A percentile compares a stretch with the other conserved stretches of the same genome.
Evolutionary conservation across 192 early-diverging fungal species (phyloP).

Genomic region (Gryganskiella cystojenkinii): DNA sequence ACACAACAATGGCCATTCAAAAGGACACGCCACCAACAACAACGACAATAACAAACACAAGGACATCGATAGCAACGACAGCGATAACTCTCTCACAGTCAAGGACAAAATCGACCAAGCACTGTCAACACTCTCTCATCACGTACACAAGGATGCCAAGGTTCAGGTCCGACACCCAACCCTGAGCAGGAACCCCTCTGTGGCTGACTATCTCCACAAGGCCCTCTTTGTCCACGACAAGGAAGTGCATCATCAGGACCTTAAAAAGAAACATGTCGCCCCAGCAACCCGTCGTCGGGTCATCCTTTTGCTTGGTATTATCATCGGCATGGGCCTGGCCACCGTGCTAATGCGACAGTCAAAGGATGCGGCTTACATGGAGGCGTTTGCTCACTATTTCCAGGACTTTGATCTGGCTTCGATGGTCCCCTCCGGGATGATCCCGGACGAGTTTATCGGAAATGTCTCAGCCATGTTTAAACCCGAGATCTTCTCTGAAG

Average conservation of each 20-base stretch:
- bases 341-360: constrained; percentile 55
- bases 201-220: constrained; percentile 34
- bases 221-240: constrained; percentile 30
- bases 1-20: not conserved
- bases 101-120: constrained; percentile 18
- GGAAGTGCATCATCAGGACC: constrained; percentile 2
- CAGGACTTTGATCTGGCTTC: constrained; percentile 73
- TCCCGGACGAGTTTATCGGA: constrained; percentile 76
- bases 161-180: constrained; percentile 31
- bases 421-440: constrained; percentile 71
- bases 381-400: constrained; percentile 45
- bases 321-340: constrained; percentile 66
- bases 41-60: not conserved
- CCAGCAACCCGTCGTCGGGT: constrained; percentile 51
- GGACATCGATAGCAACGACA: not conserved
- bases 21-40: not conserved
- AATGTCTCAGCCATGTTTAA: constrained; percentile 69
- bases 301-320: constrained; percentile 64
- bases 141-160: constrained; percentile 14
- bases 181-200: constrained; percentile 42
- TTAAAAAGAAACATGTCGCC: constrained; percentile 16
- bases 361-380: constrained; percentile 53
- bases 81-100: not conserved
- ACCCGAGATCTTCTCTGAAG: constrained; percentile 56
- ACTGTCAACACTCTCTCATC: constrained; percentile 22